Percentiles rank a stretch among this genome's conserved stretches.
Evolutionary conservation across 257 asterid genomes (phyloP).

Genomic region (Ehretia macrophylla): DNA sequence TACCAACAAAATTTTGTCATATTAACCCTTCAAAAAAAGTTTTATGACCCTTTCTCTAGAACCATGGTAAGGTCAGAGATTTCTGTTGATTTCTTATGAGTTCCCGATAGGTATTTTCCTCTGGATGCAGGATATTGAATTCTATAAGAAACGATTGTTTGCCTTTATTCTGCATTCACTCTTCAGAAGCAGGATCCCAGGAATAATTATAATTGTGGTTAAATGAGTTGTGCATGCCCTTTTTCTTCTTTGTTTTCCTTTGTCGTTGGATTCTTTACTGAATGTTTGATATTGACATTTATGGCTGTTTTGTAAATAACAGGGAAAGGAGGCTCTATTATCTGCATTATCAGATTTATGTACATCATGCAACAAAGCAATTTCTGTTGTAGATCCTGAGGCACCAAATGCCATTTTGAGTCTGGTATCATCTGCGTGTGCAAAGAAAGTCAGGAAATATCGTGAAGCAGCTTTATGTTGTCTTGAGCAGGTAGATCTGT

Average conservation of each 20-base stretch:
- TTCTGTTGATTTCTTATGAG: background rate
- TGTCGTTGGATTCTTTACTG: background rate
- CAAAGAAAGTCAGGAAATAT: conserved; percentile 65
- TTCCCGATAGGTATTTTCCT: background rate
- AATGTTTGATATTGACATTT: background rate
- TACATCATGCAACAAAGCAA: conserved; percentile 63
- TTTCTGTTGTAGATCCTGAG: conserved; percentile 59
- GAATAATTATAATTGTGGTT: background rate
- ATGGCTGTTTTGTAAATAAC: conserved; percentile 21
- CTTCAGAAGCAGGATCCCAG: background rate
- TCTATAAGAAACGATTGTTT: background rate
- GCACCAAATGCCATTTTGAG: conserved; percentile 67
- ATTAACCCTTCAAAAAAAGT: background rate
- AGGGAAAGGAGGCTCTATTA: conserved; percentile 91
- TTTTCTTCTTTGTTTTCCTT: background rate
- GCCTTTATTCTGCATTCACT: background rate
- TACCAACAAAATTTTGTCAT: no score
- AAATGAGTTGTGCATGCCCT: background rate
- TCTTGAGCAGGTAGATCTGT: conserved; percentile 74
- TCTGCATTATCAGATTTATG: conserved; percentile 82
- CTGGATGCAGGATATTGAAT: background rate
- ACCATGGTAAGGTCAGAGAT: background rate
- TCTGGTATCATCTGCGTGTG: conserved; percentile 71
- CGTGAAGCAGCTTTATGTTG: conserved; percentile 92
- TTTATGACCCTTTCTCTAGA: background rate